Percentiles rank a stretch among this genome's conserved stretches.
Conservation (phyloP, 192 early-diverging fungal species). For the Coemansia sp. region DNA sequence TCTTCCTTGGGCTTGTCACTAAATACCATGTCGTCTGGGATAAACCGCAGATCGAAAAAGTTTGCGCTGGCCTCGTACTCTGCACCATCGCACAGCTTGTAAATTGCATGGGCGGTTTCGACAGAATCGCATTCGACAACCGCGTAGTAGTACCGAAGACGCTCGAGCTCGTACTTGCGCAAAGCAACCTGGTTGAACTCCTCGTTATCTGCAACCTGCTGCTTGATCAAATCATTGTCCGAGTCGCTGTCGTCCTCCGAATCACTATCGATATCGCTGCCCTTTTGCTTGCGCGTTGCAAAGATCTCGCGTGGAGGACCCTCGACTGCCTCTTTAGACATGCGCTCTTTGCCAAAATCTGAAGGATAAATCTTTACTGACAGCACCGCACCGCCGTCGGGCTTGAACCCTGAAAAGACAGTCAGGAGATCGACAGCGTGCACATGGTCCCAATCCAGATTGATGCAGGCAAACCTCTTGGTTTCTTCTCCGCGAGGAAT, state of each 20-base stretch:
- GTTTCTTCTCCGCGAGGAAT: conserved; percentile 64
- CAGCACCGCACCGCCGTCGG: conserved; percentile 65
- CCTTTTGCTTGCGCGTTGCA: conserved; percentile 24
- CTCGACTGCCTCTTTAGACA: conserved; percentile 48
- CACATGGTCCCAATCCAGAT: conserved; percentile 95
- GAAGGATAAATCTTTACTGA: conserved; percentile 82
- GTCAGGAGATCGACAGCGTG: conserved; percentile 84
- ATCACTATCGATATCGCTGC: conserved; percentile 26
- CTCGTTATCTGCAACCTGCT: conserved; percentile 60
- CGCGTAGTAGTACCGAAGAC: conserved; percentile 89
- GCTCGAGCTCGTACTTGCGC: conserved; percentile 90
- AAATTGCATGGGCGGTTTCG: conserved; percentile 78
- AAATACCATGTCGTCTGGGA: conserved; percentile 90
- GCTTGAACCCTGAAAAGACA: conserved; percentile 83
- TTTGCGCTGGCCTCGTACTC: conserved; percentile 91
- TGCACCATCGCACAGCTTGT: conserved; percentile 80
- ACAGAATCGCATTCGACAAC: conserved; percentile 91
- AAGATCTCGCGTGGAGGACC: conserved; percentile 50
- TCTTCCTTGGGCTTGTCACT: conserved; percentile 68
- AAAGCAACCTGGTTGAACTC: conserved; percentile 82
- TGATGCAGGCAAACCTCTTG: conserved; percentile 79
- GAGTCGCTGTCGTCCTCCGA: conserved; percentile 17
- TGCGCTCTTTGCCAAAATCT: conserved; percentile 72
- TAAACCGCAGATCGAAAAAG: conserved; percentile 91
- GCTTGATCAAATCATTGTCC: conserved; percentile 37